phyloP scores from a whole-genome alignment of 2,329 filamentous ascomycete genomes.

The Neonectria sp. region DNA sequence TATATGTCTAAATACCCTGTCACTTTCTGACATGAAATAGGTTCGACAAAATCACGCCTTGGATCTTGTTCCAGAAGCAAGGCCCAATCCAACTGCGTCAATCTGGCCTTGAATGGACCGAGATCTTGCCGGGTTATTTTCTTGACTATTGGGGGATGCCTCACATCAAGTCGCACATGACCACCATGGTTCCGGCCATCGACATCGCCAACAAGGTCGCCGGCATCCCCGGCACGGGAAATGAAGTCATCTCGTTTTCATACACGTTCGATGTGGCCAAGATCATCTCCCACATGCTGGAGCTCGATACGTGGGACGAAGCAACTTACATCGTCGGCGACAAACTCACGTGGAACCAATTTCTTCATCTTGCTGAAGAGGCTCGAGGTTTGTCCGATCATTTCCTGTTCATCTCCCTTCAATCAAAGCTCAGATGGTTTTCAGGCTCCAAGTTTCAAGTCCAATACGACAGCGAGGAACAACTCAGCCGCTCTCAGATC shows the following conservation, averaged over 20 bases:
- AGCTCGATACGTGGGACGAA: constrained; percentile 61
- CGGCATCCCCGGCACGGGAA: constrained; percentile 64
- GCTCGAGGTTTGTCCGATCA: constrained; percentile 48
- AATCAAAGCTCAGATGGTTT: neutral
- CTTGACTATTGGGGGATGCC: constrained; percentile 62
- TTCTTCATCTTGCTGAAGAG: constrained; percentile 59
- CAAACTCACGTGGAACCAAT: constrained; percentile 60
- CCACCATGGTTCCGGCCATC: constrained; percentile 57
- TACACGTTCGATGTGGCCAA: constrained; percentile 64
- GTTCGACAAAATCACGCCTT: constrained; percentile 1
- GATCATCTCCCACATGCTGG: constrained; percentile 60
- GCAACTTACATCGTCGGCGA: constrained; percentile 56
- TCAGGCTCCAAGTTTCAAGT: constrained; percentile 15
- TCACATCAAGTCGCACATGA: constrained; percentile 55
- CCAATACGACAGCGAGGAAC: neutral
- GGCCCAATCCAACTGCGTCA: neutral
- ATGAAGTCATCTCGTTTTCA: constrained; percentile 61
- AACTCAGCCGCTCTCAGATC: constrained; percentile 9
- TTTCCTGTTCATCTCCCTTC: too few relatives aligned
- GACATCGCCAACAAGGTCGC: constrained; percentile 62
- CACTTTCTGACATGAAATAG: neutral
- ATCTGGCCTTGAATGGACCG: constrained; percentile 55
- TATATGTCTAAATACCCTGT: neutral
- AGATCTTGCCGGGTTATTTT: constrained; percentile 59
- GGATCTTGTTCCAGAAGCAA: constrained; percentile 19